Percentiles rank a stretch among this genome's conserved stretches.
Conservation (phyloP, 768 basidiomycete genomes). For the Hortiboletus flavorubellus region DNA sequence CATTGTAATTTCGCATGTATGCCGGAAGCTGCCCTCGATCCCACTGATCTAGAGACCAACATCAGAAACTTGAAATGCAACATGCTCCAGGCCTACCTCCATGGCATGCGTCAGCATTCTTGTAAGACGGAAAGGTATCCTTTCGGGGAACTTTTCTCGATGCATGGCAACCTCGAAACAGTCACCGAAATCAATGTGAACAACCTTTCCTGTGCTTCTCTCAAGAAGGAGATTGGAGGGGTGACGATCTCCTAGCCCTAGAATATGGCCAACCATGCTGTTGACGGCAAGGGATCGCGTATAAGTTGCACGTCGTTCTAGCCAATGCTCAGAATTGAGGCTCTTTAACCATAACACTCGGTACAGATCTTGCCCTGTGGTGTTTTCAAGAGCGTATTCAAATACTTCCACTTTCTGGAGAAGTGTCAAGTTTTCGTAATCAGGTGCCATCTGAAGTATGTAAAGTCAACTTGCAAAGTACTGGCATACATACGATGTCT, state of each 20-base stretch:
- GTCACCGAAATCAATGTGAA: conserved; percentile 97
- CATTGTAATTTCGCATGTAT: conserved; percentile 98
- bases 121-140: conserved; percentile 96
- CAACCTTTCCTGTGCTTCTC: conserved; percentile 88
- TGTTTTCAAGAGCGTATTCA: conserved; percentile 97
- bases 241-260: conserved; percentile 96
- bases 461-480: neutral
- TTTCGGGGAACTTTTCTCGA: conserved; percentile 98
- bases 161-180: conserved; percentile 99
- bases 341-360: conserved; percentile 96
- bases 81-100: conserved; percentile 61
- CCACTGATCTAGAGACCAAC: conserved; percentile 78
- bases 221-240: conserved; percentile 94
- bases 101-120: conserved; percentile 99
- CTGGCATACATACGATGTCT: conserved; percentile 64
- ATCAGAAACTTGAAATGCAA: neutral
- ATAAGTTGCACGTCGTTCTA: conserved; percentile 93
- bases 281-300: conserved; percentile 94
- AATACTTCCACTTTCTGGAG: conserved; percentile 99
- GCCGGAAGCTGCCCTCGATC: conserved; percentile 95
- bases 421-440: conserved; percentile 91
- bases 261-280: conserved; percentile 98
- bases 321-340: conserved; percentile 93
- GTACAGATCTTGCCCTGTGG: conserved; percentile 97
- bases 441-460: conserved; percentile 85